Conservation (phyloP, 805 yeast species). For the Ogataea polymorpha region DNA sequence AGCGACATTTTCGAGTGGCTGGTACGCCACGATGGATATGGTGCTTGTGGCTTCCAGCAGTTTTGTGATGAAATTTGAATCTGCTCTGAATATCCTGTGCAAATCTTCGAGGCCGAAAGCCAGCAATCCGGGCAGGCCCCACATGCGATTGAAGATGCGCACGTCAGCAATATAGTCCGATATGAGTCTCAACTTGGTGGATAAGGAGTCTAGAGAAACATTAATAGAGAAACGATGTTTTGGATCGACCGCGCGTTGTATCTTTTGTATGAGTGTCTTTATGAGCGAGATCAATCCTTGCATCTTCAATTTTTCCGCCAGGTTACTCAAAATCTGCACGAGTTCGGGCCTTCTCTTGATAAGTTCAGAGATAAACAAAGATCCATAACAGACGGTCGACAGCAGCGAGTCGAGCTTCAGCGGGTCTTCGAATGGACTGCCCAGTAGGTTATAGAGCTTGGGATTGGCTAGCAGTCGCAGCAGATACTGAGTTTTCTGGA, state of each 20-base stretch:
- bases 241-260: not conserved
- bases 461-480: conserved; percentile 22
- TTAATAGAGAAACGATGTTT: not conserved
- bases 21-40: conserved; percentile 29
- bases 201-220: not conserved
- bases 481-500: not conserved
- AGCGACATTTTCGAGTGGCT: conserved; percentile 36
- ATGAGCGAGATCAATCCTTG: not conserved
- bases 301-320: conserved; percentile 6
- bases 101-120: conserved; percentile 23
- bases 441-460: conserved; percentile 27
- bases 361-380: conserved; percentile 28
- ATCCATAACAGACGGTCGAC: conserved; percentile 34
- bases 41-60: conserved; percentile 26
- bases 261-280: not conserved
- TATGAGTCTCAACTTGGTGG: conserved; percentile 22
- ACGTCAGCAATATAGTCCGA: conserved; percentile 35
- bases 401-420: conserved; percentile 30
- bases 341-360: conserved; percentile 22
- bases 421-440: conserved; percentile 26
- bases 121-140: conserved; percentile 32
- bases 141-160: conserved; percentile 36
- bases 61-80: conserved; percentile 17
- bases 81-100: conserved; percentile 5
- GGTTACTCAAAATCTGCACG: not conserved